These are phyloP conservation scores for Astraeus odoratus DNA, from an alignment of 768 basidiomycete genomes.

Conservation along the genomic window DNA sequence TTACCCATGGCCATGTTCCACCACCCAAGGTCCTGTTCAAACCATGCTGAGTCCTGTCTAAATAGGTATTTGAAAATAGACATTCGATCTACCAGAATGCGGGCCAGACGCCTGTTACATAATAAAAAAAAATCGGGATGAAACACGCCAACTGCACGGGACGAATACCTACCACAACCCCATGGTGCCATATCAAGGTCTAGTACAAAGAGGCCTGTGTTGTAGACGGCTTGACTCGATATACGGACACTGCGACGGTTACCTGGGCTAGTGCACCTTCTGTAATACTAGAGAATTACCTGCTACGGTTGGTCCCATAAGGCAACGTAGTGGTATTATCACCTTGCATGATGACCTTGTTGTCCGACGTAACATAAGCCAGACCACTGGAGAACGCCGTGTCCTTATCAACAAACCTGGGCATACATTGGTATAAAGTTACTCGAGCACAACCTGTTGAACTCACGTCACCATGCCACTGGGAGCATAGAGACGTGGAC, in stretches of 20 bases:
- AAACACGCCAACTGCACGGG: neutral
- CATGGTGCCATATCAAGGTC: slow-evolving; percentile 81
- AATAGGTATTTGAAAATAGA: too few species aligned
- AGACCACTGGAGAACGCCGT: slow-evolving; percentile 49
- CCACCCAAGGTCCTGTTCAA: slow-evolving; percentile 32
- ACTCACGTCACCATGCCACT: slow-evolving; percentile 70
- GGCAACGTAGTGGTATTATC: slow-evolving; percentile 57
- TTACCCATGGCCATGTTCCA: slow-evolving; percentile 58
- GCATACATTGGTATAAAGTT: slow-evolving; percentile 10
- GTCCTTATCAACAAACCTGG: slow-evolving; percentile 54
- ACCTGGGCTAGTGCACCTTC: neutral
- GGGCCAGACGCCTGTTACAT: slow-evolving; percentile 64
- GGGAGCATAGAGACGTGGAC: slow-evolving; percentile 7
- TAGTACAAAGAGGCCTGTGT: slow-evolving; percentile 76
- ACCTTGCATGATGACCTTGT: slow-evolving; percentile 68
- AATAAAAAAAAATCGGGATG: slow-evolving; percentile 2
- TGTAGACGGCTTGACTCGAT: slow-evolving; percentile 55
- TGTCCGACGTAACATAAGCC: slow-evolving; percentile 50
- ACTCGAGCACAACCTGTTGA: neutral
- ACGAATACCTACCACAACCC: slow-evolving; percentile 60
- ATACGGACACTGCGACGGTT: slow-evolving; percentile 59
- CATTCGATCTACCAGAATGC: slow-evolving; percentile 70
- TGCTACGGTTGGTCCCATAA: slow-evolving; percentile 50
- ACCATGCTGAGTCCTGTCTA: neutral
- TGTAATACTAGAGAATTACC: slow-evolving; percentile 31